Evolutionary conservation across 176 grass and related monocot genomes (phyloP).

Genomic region (Microstegium vimineum): DNA sequence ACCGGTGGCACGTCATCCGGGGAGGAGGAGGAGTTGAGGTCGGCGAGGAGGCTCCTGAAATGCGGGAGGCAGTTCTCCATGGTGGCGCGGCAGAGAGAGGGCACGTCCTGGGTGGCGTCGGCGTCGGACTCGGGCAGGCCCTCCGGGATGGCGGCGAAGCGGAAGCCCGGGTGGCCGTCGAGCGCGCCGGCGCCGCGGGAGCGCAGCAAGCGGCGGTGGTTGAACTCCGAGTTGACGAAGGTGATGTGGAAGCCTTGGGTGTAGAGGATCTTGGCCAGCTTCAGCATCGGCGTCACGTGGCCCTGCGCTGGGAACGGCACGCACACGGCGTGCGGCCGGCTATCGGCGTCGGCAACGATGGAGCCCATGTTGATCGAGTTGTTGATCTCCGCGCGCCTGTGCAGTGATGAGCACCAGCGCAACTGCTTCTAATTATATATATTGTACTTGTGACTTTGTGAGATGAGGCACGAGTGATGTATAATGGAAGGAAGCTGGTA

Average conservation of each 20-base stretch:
- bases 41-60: constrained; percentile 28
- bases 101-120: constrained; percentile 46
- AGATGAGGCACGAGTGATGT: background rate
- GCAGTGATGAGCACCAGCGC: background rate
- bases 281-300: constrained; percentile 65
- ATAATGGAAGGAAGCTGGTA: background rate
- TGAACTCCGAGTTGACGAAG: constrained; percentile 72
- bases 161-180: constrained; percentile 25
- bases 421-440: background rate
- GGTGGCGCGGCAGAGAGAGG: constrained; percentile 31
- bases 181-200: constrained; percentile 30
- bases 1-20: constrained; percentile 31
- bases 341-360: background rate
- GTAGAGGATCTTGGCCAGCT: constrained; percentile 70
- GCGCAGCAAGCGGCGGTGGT: constrained; percentile 43
- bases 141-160: constrained; percentile 51
- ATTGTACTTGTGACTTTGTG: background rate
- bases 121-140: constrained; percentile 39
- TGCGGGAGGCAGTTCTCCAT: constrained; percentile 31
- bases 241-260: constrained; percentile 54
- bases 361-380: constrained; percentile 31
- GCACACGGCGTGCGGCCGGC: constrained; percentile 49
- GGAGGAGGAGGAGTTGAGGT: constrained; percentile 6
- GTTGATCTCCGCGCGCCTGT: background rate
- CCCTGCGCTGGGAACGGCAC: constrained; percentile 52